A percentile compares a stretch with the other conserved stretches of the same genome.
phyloP scores from a whole-genome alignment of 352 stramenopile species.

The Pythium aquatile region DNA sequence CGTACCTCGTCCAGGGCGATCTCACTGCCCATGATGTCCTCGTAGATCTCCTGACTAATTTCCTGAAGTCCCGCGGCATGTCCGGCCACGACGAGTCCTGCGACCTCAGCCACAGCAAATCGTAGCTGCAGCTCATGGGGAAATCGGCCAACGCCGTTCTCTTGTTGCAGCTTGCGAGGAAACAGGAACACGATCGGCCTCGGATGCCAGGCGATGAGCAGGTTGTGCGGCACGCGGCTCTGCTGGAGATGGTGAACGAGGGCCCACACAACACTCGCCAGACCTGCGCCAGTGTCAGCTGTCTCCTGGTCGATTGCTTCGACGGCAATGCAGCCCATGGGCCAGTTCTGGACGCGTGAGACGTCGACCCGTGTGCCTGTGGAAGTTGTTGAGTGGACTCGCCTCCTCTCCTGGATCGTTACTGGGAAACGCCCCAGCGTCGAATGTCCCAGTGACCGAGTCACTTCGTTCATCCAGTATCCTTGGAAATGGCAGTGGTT shows the following conservation, averaged over 20 bases:
- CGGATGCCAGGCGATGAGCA: constrained; percentile 34
- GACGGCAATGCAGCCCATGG: constrained; percentile 44
- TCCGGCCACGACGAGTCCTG: constrained; percentile 50
- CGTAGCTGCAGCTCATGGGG: constrained; percentile 29
- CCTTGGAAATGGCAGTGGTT: constrained; percentile 77
- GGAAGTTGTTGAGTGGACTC: constrained; percentile 25
- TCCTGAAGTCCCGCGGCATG: constrained; percentile 30
- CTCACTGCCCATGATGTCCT: constrained; percentile 40
- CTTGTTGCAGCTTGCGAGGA: constrained; percentile 49
- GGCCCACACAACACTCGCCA: constrained; percentile 27
- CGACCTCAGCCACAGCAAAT: constrained; percentile 60
- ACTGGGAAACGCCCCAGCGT: constrained; percentile 39
- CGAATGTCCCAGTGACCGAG: not conserved
- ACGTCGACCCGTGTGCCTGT: constrained; percentile 13
- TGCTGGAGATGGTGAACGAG: constrained; percentile 44
- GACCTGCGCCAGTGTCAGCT: constrained; percentile 10
- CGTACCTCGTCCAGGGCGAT: constrained; percentile 50
- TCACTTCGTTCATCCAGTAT: constrained; percentile 41
- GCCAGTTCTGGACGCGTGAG: constrained; percentile 41
- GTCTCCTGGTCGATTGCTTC: constrained; percentile 9
- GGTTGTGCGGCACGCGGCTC: constrained; percentile 46
- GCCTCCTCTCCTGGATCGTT: constrained; percentile 30
- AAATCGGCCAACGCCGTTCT: constrained; percentile 37
- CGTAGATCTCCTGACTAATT: constrained; percentile 42
- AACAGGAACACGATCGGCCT: constrained; percentile 45